These are phyloP conservation scores for Keqinozyma sinolaborantium DNA, from an alignment of 1,139 yeast species.

Conservation along the genomic window DNA sequence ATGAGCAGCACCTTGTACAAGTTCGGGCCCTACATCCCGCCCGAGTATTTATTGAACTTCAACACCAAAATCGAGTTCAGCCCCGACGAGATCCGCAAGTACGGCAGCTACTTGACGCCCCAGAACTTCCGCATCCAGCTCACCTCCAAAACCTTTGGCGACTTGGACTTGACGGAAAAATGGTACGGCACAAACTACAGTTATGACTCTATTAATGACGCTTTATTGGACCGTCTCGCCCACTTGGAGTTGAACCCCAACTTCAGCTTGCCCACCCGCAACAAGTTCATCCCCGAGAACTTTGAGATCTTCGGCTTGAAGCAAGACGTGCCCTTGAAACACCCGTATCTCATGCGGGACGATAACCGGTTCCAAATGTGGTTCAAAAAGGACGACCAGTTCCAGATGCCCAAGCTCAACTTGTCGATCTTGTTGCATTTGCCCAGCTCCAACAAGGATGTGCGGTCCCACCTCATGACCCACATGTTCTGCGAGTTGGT, in stretches of 20 bases:
- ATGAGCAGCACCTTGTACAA: constrained; percentile 43
- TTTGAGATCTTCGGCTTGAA: constrained; percentile 55
- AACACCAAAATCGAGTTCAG: constrained; percentile 59
- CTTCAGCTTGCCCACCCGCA: constrained; percentile 64
- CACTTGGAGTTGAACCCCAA: constrained; percentile 28
- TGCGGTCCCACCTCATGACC: constrained; percentile 54
- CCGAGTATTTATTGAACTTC: constrained; percentile 55
- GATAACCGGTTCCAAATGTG: constrained; percentile 50
- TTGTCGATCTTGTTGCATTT: constrained; percentile 62
- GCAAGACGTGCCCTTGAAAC: constrained; percentile 23
- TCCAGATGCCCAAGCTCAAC: constrained; percentile 83
- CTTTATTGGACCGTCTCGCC: constrained; percentile 32
- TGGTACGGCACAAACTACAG: constrained; percentile 92
- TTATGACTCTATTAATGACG: constrained; percentile 38
- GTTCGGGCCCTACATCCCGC: constrained; percentile 50
- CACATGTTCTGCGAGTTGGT: constrained; percentile 64
- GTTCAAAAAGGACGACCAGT: constrained; percentile 89
- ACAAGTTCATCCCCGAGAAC: constrained; percentile 77
- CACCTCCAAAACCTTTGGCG: constrained; percentile 46
- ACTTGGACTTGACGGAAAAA: constrained; percentile 49
- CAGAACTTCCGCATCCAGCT: constrained; percentile 61
- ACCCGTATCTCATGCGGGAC: constrained; percentile 37
- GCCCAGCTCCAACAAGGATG: constrained; percentile 59
- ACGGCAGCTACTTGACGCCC: constrained; percentile 47
- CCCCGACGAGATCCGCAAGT: constrained; percentile 49